phyloP scores from a whole-genome alignment of 2,329 filamentous ascomycete species.

The Plenodomus lindquistii region DNA sequence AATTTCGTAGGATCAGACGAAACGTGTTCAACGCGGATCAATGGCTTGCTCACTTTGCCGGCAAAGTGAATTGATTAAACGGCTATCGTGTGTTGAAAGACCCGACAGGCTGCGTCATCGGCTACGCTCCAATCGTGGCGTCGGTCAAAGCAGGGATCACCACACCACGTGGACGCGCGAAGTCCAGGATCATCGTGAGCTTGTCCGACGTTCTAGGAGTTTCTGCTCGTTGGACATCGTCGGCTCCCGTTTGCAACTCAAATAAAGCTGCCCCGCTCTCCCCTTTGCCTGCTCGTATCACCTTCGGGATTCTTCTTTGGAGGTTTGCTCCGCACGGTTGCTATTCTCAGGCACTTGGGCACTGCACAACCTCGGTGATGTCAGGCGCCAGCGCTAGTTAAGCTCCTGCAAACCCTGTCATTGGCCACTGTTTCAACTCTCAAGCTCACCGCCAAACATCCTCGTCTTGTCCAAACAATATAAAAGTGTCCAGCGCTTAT shows the following conservation, averaged over 20 bases:
- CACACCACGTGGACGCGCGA: constrained; percentile 17
- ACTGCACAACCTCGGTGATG: constrained; percentile 19
- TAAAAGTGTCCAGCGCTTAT: background rate
- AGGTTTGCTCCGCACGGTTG: background rate
- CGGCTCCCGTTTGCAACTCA: constrained; percentile 1
- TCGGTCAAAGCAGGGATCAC: constrained; percentile 12
- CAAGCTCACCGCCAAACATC: constrained; percentile 21
- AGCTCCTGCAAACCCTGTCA: constrained; percentile 25
- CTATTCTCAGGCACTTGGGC: background rate
- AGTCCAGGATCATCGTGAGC: constrained; percentile 16
- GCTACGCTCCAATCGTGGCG: constrained; percentile 14
- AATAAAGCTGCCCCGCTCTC: background rate
- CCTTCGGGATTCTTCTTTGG: too few relatives aligned
- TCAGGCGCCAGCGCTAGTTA: constrained; percentile 36
- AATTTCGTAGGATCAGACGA: constrained; percentile 5
- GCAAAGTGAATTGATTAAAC: constrained; percentile 32
- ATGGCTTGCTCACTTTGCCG: constrained; percentile 22
- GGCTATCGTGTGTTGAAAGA: constrained; percentile 7
- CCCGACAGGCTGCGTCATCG: constrained; percentile 12
- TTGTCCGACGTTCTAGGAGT: constrained; percentile 6
- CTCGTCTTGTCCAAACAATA: constrained; percentile 6
- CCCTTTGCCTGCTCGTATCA: too few relatives aligned
- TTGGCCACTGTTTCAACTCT: constrained; percentile 22
- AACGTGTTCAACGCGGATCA: constrained; percentile 35
- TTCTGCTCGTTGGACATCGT: constrained; percentile 6